Evolutionary conservation across 768 basidiomycete genomes (phyloP).

Genomic region (Suillus tomentosus): DNA sequence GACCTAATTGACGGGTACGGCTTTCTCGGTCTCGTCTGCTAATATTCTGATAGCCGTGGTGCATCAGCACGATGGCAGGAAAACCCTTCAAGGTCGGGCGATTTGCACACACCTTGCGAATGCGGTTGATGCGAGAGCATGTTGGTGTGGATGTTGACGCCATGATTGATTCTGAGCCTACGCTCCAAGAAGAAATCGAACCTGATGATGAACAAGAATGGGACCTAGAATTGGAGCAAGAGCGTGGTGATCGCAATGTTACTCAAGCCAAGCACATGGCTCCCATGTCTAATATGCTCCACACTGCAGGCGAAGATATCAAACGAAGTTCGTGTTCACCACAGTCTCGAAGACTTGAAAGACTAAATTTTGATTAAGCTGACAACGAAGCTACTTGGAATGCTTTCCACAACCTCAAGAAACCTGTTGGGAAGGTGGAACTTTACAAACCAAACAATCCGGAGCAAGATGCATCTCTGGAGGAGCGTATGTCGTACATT

Average conservation of each 20-base stretch:
- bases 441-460: not conserved
- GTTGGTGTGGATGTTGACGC: conserved; percentile 93
- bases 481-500: conserved; percentile 54
- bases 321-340: conserved; percentile 50
- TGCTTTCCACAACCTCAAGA: conserved; percentile 40
- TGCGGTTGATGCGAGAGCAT: conserved; percentile 96
- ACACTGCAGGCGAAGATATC: conserved; percentile 40
- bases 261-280: conserved; percentile 42
- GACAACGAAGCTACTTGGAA: conserved; percentile 41
- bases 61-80: conserved; percentile 86
- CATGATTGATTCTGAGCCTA: conserved; percentile 74
- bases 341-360: not conserved
- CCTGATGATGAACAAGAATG: conserved; percentile 59
- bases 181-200: conserved; percentile 52
- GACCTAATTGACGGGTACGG: conserved; percentile 91
- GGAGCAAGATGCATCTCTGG: conserved; percentile 38
- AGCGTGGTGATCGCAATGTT: conserved; percentile 43
- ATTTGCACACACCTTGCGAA: conserved; percentile 91
- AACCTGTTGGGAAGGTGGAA: conserved; percentile 20
- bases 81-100: conserved; percentile 94
- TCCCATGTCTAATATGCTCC: conserved; percentile 34
- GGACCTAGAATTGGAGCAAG: conserved; percentile 77
- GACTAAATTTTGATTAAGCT: conserved; percentile 36
- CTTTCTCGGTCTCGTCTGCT: not conserved
- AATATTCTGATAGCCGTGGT: conserved; percentile 9